Base-by-base conservation (phyloP, 148 eudicot genomes). In the Fagopyrum tataricum region DNA sequence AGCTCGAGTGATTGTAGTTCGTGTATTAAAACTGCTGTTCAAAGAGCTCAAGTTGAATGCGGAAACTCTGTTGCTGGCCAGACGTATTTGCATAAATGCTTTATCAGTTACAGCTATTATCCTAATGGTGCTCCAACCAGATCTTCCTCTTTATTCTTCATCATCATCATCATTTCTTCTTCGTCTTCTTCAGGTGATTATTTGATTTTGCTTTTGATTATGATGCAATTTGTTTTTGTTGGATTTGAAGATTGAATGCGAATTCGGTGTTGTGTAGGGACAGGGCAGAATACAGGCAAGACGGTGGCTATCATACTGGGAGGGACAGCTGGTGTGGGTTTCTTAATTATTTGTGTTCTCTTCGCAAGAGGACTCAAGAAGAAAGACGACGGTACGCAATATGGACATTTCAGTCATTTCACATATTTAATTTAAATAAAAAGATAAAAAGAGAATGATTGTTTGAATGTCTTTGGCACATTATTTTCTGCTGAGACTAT, bases 221-320 rank as follows among this genome's bases (percentile, higher is more conserved):
- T 31, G 37, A 31, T 31, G 37, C 37, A 31, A 31, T 31, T 31
- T 31, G 37, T 1, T 31, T 31, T 31, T 31, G 2, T 31, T 31
- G 37, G 37, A 31, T 31, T 31, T 6, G 49, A 12, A 46, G 7
- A 8, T 6, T 46, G 49, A 46, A 46, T 10, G 49, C 3, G 2
- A 46, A 46, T 7, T 46, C 13, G 49, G 13, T 46, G 49, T 3
- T 6, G 49, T 46, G 10, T 10, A 46, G 97, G 88, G 73, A 70
- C 90, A 79, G 86, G 89, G 72, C 85, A 79, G 75, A 83, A 83
- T 73, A 92, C 94, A 44, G 90, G 90, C 72, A 92, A 85, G 78
- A 96, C 96, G 49, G 99, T 92, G 67, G 99, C 99, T 75, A 88
- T 96, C 67, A 96, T 96, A 72, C 76, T 96, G 37, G 99, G 99